Evolutionary conservation across 2,329 filamentous ascomycete genomes (phyloP), one percentile per base, ranked within the genome.

Genomic region (Cordyceps cateniannulata): DNA sequence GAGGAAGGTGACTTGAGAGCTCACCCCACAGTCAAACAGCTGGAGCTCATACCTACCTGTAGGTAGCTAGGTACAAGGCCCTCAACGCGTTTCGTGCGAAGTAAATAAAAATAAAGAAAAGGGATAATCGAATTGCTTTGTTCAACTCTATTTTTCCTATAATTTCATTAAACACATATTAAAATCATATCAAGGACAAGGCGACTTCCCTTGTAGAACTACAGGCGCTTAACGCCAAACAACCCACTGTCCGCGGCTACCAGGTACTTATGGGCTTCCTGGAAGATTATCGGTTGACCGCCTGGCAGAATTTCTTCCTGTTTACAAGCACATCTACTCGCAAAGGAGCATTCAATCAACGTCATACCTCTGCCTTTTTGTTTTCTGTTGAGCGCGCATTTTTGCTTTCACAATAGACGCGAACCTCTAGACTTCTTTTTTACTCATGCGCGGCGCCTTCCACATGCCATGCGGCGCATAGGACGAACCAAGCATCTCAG

Each of bases 401-500:
- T 35, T 27, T n/a, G 2, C 40, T 54, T 2, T 1, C 16, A 12
- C 8, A 35, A 40, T 22, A 35, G 47, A 35, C 22, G 10, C 9
- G 20, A 8, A 2, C 16, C 14, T 35, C n/a, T n/a, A 12, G 10
- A 3, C 22, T 3, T 38, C 35, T 12, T 3, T 40, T 29, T 27
- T 10, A 18, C 16, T n/a, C 35, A 47, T 20, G 59, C 20, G 25
- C 48, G 29, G 24, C 38, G 20, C 32, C n/a, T 16, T 52, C 20
- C 18, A 40, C 8, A 51, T 40, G 51, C 25, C 48, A 82, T 83
- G 80, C 71, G 75, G 62, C 75, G 75, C 59, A 68, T 80, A 62
- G 67, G 75, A 64, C 70, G 71, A 59, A 66, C 71, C 50, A 76
- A 74, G 64, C 76, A 76, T 64, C 73, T 93, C 66, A 78, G 77